These are phyloP conservation scores for Achaetomium macrosporum DNA, from an alignment of 2,329 filamentous ascomycete genomes.

Conservation along the genomic window DNA sequence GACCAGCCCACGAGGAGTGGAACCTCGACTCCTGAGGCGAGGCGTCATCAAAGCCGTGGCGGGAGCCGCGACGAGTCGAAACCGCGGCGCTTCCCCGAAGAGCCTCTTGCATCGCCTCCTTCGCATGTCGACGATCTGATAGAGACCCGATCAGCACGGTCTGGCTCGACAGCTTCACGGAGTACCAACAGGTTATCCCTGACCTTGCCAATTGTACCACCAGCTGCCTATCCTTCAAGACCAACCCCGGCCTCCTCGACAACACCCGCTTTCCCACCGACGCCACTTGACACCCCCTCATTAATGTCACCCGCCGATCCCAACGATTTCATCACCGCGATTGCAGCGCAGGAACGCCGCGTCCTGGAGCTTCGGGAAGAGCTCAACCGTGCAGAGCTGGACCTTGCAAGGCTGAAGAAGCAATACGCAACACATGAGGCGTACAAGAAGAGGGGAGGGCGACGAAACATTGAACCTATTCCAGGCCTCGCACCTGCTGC, in stretches of 20 bases:
- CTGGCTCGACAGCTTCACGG: conserved; percentile 48
- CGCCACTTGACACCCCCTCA: conserved; percentile 42
- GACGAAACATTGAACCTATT: conserved; percentile 57
- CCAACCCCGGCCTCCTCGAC: conserved; percentile 44
- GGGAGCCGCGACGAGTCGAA: conserved; percentile 20
- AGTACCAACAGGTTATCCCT: conserved; percentile 55
- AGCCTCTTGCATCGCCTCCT: conserved; percentile 33
- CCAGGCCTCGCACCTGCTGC: conserved; percentile 35
- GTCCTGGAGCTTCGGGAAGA: conserved; percentile 91
- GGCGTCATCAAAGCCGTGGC: conserved; percentile 10
- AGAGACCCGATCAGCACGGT: conserved; percentile 44
- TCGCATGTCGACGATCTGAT: conserved; percentile 33
- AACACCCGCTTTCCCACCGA: conserved; percentile 41
- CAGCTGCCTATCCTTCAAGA: conserved; percentile 46
- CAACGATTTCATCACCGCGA: conserved; percentile 73
- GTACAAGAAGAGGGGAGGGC: conserved; percentile 66
- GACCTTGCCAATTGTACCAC: conserved; percentile 55
- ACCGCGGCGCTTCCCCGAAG: conserved; percentile 29
- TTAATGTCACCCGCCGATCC: conserved; percentile 47
- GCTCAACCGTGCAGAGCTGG: conserved; percentile 71
- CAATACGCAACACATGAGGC: conserved; percentile 77
- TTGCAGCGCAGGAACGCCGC: conserved; percentile 84
- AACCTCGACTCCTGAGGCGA: conserved; percentile 10
- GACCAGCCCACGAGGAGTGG: conserved; percentile 22
- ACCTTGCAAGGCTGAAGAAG: conserved; percentile 71